Evolutionary conservation across 441 rosid genomes (phyloP), one percentile per base, ranked within the genome.

Genomic region (Erodium moschatum): DNA sequence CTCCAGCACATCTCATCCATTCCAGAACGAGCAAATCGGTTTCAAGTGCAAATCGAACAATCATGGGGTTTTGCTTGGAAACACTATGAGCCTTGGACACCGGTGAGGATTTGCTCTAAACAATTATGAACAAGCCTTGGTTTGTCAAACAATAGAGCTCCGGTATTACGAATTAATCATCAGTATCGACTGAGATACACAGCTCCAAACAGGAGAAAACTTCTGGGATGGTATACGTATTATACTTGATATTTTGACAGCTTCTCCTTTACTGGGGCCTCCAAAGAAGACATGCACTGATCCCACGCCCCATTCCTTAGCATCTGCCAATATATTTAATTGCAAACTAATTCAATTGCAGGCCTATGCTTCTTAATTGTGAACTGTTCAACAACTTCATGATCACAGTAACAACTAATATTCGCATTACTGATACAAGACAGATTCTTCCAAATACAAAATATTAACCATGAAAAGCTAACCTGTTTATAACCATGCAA

Each of bases 401-500:
- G 38, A 5, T 33, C 38, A 33, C 38, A 33, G 4, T 33, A 33
- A 3, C 38, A 33, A 33, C 38, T 33, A 5, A 33, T n/a, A 52
- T 52, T n/a, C 5, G 19, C 60, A 52, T 15, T n/a, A 52, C 60
- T 52, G 15, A 33, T 33, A 3, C 38, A 33, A 33, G 38, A 33
- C 38, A 33, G 38, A 33, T 6, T 56, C 21, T 54, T 54, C 6
- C 10, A 15, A 4, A 11, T 20, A 7, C 8, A 24, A 67, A 27
- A 11, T 35, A 33, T 13, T 66, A 18, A 66, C 27, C n/a, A 42
- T 67, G 65, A 15, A 63, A 40, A 29, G 71, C 86, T 75, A 66
- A 94, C 99, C 78, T 86, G 88, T 76, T 91, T 91, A 74, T 90
- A 94, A 73, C 97, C 97, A 83, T 77, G 84, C 81, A 94, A 77